phyloP scores from a whole-genome alignment of 176 grass and related monocot genomes.

The Triticum dicoccoides region DNA sequence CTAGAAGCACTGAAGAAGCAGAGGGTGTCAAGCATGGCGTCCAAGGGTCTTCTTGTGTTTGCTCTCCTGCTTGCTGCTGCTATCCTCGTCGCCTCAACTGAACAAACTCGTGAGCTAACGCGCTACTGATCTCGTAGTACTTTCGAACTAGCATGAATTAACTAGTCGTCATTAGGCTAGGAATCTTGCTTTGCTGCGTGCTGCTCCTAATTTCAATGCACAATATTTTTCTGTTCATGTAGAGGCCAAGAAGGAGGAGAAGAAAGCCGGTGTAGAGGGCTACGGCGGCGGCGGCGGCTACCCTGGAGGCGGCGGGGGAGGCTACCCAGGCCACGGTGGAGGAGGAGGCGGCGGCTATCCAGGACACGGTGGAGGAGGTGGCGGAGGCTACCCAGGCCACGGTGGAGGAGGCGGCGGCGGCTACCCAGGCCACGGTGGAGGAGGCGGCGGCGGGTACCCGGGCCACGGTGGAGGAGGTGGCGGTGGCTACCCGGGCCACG shows the following conservation, averaged over 20 bases:
- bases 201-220: background rate
- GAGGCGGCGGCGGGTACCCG: too few species aligned
- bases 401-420: too few species aligned
- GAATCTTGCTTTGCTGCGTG: background rate
- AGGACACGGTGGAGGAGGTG: background rate
- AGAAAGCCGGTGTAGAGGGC: conserved; percentile 20
- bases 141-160: background rate
- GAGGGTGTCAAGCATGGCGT: conserved; percentile 31
- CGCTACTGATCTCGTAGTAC: background rate
- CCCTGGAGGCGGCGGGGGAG: too few species aligned
- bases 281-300: background rate
- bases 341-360: background rate
- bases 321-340: too few species aligned
- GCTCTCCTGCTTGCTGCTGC: conserved; percentile 42
- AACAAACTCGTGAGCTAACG: conserved; percentile 39
- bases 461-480: background rate
- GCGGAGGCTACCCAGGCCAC: background rate
- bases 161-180: background rate
- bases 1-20: background rate
- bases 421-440: too few species aligned
- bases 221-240: background rate
- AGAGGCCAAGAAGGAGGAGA: conserved; percentile 21
- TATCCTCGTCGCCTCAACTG: conserved; percentile 39
- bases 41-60: conserved; percentile 41
- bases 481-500: too few species aligned